A percentile compares a stretch with the other conserved stretches of the same genome.
Evolutionary conservation across 2,329 filamentous ascomycete genomes (phyloP).

Genomic region (Fusarium sulawesiense): DNA sequence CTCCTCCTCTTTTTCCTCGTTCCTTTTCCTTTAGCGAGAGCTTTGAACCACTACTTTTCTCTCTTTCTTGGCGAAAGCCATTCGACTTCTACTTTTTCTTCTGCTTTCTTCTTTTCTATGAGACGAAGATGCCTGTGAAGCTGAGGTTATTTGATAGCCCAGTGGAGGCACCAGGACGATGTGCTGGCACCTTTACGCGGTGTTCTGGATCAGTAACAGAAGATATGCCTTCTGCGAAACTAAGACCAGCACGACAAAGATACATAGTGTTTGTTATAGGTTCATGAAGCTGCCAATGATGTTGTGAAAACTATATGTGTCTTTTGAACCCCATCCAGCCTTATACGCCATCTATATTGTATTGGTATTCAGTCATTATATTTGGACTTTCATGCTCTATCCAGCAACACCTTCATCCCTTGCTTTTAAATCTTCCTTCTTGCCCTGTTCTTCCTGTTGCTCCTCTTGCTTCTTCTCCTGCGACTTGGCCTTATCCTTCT

Average conservation of each 20-base stretch:
- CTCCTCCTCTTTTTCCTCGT: background rate
- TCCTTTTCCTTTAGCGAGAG: too few species aligned
- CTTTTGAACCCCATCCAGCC: background rate
- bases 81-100: background rate
- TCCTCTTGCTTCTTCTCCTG: conserved; percentile 42
- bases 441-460: conserved; percentile 40
- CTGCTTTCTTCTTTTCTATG: background rate
- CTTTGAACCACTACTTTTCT: too few species aligned
- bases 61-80: background rate
- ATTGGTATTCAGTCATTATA: background rate
- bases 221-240: background rate
- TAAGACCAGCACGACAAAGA: background rate
- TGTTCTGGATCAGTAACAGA: conserved; percentile 4
- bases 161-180: background rate
- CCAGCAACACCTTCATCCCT: conserved; percentile 45
- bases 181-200: background rate
- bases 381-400: conserved; percentile 12
- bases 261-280: background rate
- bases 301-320: background rate
- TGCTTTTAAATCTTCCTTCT: conserved; percentile 42
- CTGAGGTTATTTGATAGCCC: background rate
- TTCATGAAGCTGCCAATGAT: background rate
- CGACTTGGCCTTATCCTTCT: conserved; percentile 69
- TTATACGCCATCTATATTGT: conserved; percentile 35
- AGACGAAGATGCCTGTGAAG: background rate